Evolutionary conservation across 352 stramenopile species (phyloP).

Genomic region (Pythium aristosporum): DNA sequence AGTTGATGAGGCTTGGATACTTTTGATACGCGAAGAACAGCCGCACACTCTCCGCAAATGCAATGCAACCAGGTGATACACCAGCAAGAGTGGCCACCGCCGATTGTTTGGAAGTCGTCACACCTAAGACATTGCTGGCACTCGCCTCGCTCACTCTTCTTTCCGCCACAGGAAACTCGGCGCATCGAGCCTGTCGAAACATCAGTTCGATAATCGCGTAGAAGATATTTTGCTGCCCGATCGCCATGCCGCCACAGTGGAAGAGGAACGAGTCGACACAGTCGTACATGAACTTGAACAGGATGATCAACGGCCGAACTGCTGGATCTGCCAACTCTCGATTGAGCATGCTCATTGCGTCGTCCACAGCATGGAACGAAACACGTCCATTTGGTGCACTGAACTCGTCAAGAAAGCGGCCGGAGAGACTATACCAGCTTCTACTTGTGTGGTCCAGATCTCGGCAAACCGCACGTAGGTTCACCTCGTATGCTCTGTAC

Average conservation of each 20-base stretch:
- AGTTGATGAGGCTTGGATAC: slow-evolving; percentile 78
- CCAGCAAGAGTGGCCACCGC: slow-evolving; percentile 8
- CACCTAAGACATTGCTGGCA: background rate
- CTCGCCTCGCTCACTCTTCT: slow-evolving; percentile 25
- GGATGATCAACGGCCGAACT: slow-evolving; percentile 34
- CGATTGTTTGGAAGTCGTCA: background rate
- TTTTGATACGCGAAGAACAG: slow-evolving; percentile 83
- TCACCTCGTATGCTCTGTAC: slow-evolving; percentile 66
- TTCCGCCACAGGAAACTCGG: slow-evolving; percentile 62
- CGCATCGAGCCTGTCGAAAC: slow-evolving; percentile 67
- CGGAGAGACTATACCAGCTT: slow-evolving; percentile 54
- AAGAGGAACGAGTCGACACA: slow-evolving; percentile 77
- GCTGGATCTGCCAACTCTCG: slow-evolving; percentile 16
- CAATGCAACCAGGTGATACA: slow-evolving; percentile 42
- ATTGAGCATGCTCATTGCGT: slow-evolving; percentile 20
- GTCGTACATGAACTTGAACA: slow-evolving; percentile 84
- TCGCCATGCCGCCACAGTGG: slow-evolving; percentile 75
- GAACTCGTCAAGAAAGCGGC: slow-evolving; percentile 51
- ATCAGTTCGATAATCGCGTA: slow-evolving; percentile 66
- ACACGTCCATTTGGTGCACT: background rate
- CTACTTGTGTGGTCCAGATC: slow-evolving; percentile 51
- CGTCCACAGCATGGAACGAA: slow-evolving; percentile 12
- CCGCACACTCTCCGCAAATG: slow-evolving; percentile 72
- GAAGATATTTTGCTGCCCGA: slow-evolving; percentile 75
- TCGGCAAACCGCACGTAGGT: slow-evolving; percentile 49